Evolutionary conservation across 352 stramenopile species (phyloP).

Genomic region (Phytophthora tubulina): DNA sequence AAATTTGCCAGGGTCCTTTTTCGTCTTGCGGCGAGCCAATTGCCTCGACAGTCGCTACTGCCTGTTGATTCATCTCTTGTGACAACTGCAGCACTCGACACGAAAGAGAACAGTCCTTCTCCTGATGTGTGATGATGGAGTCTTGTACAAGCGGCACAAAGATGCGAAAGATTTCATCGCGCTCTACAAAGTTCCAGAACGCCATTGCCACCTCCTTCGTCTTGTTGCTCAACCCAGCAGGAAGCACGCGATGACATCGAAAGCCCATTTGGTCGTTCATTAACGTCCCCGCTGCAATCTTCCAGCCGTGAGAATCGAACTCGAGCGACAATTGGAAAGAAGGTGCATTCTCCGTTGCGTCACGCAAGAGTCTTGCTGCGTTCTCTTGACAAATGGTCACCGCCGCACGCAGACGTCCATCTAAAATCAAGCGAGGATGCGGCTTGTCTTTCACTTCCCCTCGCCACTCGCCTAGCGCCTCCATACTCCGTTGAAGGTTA

Average conservation of each 20-base stretch:
- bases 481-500: constrained; percentile 11
- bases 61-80: constrained; percentile 27
- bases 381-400: constrained; percentile 46
- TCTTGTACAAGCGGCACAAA: constrained; percentile 69
- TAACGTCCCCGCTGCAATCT: constrained; percentile 49
- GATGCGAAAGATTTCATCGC: constrained; percentile 70
- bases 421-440: constrained; percentile 47
- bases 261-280: constrained; percentile 58
- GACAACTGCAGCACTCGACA: constrained; percentile 55
- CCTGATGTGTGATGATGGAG: constrained; percentile 45
- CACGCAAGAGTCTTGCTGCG: constrained; percentile 48
- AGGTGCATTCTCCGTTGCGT: constrained; percentile 6
- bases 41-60: constrained; percentile 59
- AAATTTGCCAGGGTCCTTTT: constrained; percentile 52
- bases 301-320: constrained; percentile 60
- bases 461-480: constrained; percentile 44
- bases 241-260: constrained; percentile 49
- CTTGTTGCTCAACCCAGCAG: constrained; percentile 7
- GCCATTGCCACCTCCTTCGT: constrained; percentile 48
- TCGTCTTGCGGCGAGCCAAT: constrained; percentile 35
- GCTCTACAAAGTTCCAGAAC: constrained; percentile 62
- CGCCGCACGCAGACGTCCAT: constrained; percentile 39
- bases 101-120: constrained; percentile 37
- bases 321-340: constrained; percentile 46
- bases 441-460: constrained; percentile 14